These are phyloP conservation scores for Aspergillus udagawae DNA, from an alignment of 2,329 filamentous ascomycete species.

Conservation along the genomic window DNA sequence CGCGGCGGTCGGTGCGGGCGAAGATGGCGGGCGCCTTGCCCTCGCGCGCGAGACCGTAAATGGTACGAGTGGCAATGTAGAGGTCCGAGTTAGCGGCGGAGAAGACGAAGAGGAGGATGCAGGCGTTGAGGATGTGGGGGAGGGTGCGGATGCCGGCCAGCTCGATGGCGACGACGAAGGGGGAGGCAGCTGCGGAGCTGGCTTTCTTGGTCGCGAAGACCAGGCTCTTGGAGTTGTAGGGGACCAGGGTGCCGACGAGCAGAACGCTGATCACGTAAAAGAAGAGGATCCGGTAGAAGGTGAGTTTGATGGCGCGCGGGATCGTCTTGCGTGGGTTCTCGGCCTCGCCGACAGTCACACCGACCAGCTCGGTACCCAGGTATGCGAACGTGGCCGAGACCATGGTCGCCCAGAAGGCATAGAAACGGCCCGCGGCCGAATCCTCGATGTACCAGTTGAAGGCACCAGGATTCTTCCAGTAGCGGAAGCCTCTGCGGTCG, in stretches of 20 bases:
- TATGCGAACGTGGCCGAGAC: constrained; percentile 77
- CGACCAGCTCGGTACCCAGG: constrained; percentile 71
- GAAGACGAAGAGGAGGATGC: constrained; percentile 72
- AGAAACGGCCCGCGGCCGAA: constrained; percentile 51
- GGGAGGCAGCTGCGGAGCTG: constrained; percentile 59
- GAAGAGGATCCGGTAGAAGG: constrained; percentile 76
- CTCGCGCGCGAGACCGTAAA: constrained; percentile 69
- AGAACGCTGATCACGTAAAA: constrained; percentile 75
- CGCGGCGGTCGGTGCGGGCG: constrained; percentile 64
- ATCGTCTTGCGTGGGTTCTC: constrained; percentile 75
- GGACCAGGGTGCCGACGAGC: constrained; percentile 71
- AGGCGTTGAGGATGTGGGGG: constrained; percentile 67
- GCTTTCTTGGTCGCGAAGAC: constrained; percentile 45
- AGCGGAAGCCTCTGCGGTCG: constrained; percentile 61
- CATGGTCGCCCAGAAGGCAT: constrained; percentile 66
- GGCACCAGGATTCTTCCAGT: constrained; percentile 61
- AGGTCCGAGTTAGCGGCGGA: constrained; percentile 73
- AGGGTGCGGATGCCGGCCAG: constrained; percentile 60
- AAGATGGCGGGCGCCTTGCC: constrained; percentile 70
- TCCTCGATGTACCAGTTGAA: constrained; percentile 48
- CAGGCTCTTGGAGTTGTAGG: constrained; percentile 62
- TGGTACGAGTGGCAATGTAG: constrained; percentile 69
- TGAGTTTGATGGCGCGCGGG: constrained; percentile 72
- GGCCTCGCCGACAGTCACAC: constrained; percentile 73
- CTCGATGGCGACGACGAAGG: constrained; percentile 70